phyloP scores from a whole-genome alignment of 306 rosid genomes.

The Vigna mungo region DNA sequence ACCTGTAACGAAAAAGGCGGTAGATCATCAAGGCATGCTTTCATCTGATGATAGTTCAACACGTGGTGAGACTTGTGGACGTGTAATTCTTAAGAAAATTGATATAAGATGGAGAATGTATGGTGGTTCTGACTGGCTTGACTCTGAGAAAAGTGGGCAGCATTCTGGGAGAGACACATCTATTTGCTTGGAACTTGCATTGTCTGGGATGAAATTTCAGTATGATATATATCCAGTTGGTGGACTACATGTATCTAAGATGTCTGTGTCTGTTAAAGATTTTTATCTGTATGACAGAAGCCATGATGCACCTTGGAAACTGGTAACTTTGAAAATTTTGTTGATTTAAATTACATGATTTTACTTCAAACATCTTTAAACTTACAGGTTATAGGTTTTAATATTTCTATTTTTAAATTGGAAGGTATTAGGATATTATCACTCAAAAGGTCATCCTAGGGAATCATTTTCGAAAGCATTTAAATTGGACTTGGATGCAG shows the following conservation, averaged over 20 bases:
- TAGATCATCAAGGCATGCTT: conserved; percentile 48
- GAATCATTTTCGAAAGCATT: conserved; percentile 85
- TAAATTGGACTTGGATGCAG: conserved; percentile 91
- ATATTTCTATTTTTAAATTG: conserved; percentile 46
- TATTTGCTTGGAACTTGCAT: conserved; percentile 66
- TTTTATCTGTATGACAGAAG: conserved; percentile 78
- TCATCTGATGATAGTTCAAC: conserved; percentile 52
- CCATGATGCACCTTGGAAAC: conserved; percentile 90
- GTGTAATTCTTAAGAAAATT: conserved; percentile 72
- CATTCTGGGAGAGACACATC: conserved; percentile 67
- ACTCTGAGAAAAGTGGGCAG: conserved; percentile 53
- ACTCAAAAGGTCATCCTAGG: conserved; percentile 86
- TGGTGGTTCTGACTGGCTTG: conserved; percentile 82
- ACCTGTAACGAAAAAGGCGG: conserved; percentile 41
- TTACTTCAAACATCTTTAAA: conserved; percentile 34
- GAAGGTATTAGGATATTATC: conserved; percentile 86
- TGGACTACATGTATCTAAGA: conserved; percentile 73
- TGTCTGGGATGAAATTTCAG: conserved; percentile 76
- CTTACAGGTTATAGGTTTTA: conserved; percentile 42
- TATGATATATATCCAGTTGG: conserved; percentile 82
- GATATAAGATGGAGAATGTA: conserved; percentile 85
- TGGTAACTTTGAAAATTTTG: conserved; percentile 58
- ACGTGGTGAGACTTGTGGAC: conserved; percentile 59
- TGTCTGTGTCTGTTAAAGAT: conserved; percentile 81
- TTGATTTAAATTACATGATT: conserved; percentile 19